Evolutionary conservation across 1,284 basidiomycete species (phyloP).

Genomic region (Hymenochaete sp.): DNA sequence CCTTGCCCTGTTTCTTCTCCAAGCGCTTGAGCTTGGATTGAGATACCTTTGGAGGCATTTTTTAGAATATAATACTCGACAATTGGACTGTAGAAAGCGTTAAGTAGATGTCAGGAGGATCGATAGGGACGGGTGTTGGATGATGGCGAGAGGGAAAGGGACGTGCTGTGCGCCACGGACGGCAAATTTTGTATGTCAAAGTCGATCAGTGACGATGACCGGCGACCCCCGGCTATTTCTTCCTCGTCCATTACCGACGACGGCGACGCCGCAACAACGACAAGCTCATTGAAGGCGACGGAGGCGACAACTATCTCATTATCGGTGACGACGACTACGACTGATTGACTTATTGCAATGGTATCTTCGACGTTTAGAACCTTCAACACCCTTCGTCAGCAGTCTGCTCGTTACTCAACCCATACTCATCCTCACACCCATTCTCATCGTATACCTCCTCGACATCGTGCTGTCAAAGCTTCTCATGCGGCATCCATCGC

Average conservation of each 20-base stretch:
- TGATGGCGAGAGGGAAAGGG: not conserved
- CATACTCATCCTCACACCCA: constrained; percentile 1
- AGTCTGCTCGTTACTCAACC: not conserved
- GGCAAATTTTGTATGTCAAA: constrained; percentile 4
- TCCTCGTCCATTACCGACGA: no score
- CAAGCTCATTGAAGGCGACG: no score
- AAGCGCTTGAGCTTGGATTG: constrained; percentile 80
- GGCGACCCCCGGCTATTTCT: no score
- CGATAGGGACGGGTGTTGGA: constrained; percentile 2
- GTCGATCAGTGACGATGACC: no score
- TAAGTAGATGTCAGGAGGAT: not conserved
- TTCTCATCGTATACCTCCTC: not conserved
- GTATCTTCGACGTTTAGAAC: no score
- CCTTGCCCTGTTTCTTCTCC: constrained; percentile 83
- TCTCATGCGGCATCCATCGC: constrained; percentile 10
- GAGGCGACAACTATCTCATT: no score
- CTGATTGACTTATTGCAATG: no score
- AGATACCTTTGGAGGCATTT: constrained; percentile 57
- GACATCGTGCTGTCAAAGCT: constrained; percentile 2
- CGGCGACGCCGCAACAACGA: no score
- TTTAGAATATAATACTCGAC: not conserved
- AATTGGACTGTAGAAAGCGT: not conserved
- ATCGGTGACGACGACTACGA: no score
- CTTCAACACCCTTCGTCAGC: not conserved
- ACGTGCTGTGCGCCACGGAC: constrained; percentile 4